These are phyloP conservation scores for Babesia gibsoni DNA, from an alignment of 169 alveolate species.

Conservation along the genomic window DNA sequence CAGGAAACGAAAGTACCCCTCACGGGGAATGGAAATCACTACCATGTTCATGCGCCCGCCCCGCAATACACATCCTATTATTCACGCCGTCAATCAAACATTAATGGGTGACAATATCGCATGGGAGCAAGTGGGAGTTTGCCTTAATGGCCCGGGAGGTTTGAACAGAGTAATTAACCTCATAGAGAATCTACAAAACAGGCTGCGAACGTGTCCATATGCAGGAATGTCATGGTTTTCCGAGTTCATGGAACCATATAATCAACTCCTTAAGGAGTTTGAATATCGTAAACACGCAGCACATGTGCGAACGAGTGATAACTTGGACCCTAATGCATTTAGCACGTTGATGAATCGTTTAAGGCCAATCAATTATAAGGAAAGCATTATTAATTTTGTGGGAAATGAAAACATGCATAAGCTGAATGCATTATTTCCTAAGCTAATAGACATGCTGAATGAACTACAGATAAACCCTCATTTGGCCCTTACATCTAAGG, in stretches of 20 bases:
- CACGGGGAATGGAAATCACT: background rate
- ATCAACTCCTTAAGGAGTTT: background rate
- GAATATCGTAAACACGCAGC: background rate
- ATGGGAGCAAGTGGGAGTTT: background rate
- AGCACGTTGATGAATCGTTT: background rate
- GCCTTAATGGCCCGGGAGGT: background rate
- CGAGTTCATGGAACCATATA: background rate
- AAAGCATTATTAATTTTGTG: conserved; percentile 28
- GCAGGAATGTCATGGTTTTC: conserved; percentile 1
- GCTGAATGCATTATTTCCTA: conserved; percentile 27
- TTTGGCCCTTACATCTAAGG: background rate
- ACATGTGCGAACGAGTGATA: background rate
- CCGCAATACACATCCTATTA: background rate
- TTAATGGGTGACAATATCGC: background rate
- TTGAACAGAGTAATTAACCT: background rate
- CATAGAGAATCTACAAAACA: background rate
- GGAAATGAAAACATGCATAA: conserved; percentile 34
- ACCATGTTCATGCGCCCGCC: background rate
- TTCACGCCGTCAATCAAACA: background rate
- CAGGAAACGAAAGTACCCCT: background rate
- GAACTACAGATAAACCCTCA: conserved; percentile 37
- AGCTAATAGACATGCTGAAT: conserved; percentile 15
- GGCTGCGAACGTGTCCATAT: background rate
- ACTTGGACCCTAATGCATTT: background rate
- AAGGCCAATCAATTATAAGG: conserved; percentile 17